Evolutionary conservation across 176 grass and related monocot species (phyloP), one percentile per base, ranked within the genome.

Genomic region (Musa itinerans): DNA sequence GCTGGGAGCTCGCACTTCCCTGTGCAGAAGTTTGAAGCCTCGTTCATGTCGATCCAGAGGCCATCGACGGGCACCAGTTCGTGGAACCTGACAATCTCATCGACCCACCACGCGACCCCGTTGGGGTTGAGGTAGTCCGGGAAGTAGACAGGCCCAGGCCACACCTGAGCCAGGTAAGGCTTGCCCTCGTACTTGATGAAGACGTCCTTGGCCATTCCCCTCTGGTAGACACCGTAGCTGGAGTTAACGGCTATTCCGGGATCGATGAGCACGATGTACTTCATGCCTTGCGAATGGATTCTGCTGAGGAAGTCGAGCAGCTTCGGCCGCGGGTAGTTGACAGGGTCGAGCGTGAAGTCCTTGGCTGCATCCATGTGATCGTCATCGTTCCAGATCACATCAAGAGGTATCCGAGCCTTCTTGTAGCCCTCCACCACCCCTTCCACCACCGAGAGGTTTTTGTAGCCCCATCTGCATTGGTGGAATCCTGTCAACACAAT

Each of bases 21-120:
- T 0, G 87, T 97, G 62, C 93, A 97, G 65, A 97, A 97, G 66
- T 97, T 97, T 14, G 93, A 97, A 52, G 70, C 93, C 81, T 97
- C 93, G 6, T 97, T 97, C 93, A 97, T 97, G 74, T 97, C 93
- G 6, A 97, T 97, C 93, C 93, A 97, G 10, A 97, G 81, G 49
- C 93, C 90, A 10, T 93, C 90, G 2, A 93, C 90, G 0, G 93
- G 90, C 4, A 97, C 93, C 14, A 97, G 84, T 0, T 93, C 79
- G 61, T 90, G 93, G 59, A 97, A 97, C 80, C 88, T 87, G 51
- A 79, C 24, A 16, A 97, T 83, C 87, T 97, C 93, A 20, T 97
- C 90, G 1, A 89, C 83, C 93, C 93, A 97, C 90, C 93, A 97
- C 2, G 85, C 84, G 10, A 85, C 87, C 0, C 86, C 87, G 0